A percentile compares a stretch with the other conserved stretches of the same genome.
Evolutionary conservation across 176 grass and related monocot genomes (phyloP).

Genomic region (Lolium multiflorum): DNA sequence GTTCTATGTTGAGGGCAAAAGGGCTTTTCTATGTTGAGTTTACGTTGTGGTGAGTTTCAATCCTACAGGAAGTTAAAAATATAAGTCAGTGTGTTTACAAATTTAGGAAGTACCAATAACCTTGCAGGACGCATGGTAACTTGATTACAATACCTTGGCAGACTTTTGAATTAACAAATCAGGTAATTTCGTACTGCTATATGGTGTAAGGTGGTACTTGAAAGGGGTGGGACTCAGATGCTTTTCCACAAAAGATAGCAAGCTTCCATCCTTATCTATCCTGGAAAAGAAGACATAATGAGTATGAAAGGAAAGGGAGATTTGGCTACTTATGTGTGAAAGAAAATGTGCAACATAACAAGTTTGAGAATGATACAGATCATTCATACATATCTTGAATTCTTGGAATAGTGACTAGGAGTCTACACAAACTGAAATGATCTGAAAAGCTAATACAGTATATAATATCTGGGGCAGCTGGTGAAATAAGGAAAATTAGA

Average conservation of each 20-base stretch:
- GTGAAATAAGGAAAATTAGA: neutral
- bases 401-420: conserved; percentile 13
- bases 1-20: too few species aligned
- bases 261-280: conserved; percentile 58
- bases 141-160: conserved; percentile 63
- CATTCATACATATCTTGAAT: neutral
- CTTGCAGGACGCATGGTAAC: conserved; percentile 1
- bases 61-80: too few species aligned
- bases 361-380: neutral
- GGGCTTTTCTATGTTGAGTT: too few species aligned
- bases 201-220: conserved; percentile 74
- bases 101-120: conserved; percentile 13
- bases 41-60: too few species aligned
- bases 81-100: neutral
- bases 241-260: conserved; percentile 67
- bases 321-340: neutral
- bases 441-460: neutral
- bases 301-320: neutral
- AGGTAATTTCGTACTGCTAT: conserved; percentile 52
- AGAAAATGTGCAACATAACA: neutral
- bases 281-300: conserved; percentile 56
- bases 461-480: neutral
- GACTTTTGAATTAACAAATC: conserved; percentile 75
- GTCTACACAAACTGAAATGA: neutral
- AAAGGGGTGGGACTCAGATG: conserved; percentile 74